Evolutionary conservation across 441 rosid species (phyloP), one percentile per base, ranked within the genome.

Genomic region (Melastoma candidum): DNA sequence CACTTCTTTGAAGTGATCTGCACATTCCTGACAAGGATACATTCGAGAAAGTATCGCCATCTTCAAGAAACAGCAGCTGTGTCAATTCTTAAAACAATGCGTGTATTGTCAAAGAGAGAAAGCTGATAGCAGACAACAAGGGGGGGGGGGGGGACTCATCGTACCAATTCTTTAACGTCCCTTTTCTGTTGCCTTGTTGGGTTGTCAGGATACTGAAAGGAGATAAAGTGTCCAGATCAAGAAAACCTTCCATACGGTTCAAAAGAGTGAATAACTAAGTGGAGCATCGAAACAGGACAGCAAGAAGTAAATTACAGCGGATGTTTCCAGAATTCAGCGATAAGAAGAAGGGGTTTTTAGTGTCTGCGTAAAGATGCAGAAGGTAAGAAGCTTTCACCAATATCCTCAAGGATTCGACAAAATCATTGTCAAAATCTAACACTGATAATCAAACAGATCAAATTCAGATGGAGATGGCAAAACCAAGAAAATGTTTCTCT

Each of bases 11-110:
- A 88, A 92, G 71, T 92, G 98, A 71, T 84, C 94, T 0, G 98
- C 97, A 63, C 97, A 92, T 69, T 88, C 92, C 76, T 81, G 78
- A 77, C 98, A 88, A 61, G 95, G 97, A 67, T 92, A 92, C 79
- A 88, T 79, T 55, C 97, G 76, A 54, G 95, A 84, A 71, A 92
- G 63, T 72, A 92, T 92, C 14, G 80, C 73, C 97, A 92, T 92
- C 98, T 88, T 79, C 64, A 69, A 39, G 43, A 51, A 32, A 5
- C 45, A 48, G 17, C 17, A 58, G 48, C 36, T 7, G 7, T 29
- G 36, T 29, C 36, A 29, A 29, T 29, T 29, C 36, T 29, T 29
- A 7, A 3, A 7, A 3, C 7, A 29, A 29, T 7, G 7, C 3
- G 7, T 29, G 36, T 29, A 29, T 29, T 29, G 36, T 14, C 57